Percentiles rank a stretch among this genome's conserved stretches.
Conservation (phyloP, 2,329 filamentous ascomycete species). For the Aspergillus carbonarius region DNA sequence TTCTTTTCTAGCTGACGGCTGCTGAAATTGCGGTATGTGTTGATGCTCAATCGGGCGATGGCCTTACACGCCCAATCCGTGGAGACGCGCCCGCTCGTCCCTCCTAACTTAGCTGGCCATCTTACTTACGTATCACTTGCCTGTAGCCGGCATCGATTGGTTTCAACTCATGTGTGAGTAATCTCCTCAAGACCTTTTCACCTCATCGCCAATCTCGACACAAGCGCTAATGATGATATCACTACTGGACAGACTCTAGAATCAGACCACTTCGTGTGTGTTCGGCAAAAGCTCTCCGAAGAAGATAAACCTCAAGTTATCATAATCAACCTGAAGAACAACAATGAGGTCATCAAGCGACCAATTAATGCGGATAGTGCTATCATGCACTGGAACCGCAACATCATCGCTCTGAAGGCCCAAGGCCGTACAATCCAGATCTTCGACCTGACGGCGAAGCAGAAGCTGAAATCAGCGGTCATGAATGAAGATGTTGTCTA, state of each 20-base stretch:
- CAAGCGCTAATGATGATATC: constrained; percentile 20
- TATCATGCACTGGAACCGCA: constrained; percentile 97
- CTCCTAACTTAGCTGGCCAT: background rate
- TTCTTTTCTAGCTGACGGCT: constrained; percentile 49
- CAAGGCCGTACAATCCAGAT: constrained; percentile 94
- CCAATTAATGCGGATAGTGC: constrained; percentile 99
- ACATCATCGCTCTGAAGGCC: constrained; percentile 95
- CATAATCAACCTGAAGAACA: constrained; percentile 96
- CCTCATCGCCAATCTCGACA: background rate
- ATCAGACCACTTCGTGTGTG: constrained; percentile 94
- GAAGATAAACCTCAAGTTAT: constrained; percentile 87
- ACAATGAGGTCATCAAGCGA: constrained; percentile 89
- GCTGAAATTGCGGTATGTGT: constrained; percentile 55
- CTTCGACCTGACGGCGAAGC: constrained; percentile 89
- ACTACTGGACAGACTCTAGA: constrained; percentile 74
- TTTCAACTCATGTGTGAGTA: constrained; percentile 81
- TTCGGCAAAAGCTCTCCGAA: constrained; percentile 89
- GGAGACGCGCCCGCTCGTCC: constrained; percentile 12
- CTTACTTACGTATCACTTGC: constrained; percentile 27
- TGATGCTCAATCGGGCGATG: constrained; percentile 11
- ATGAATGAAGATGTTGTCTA: constrained; percentile 98
- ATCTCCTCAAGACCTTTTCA: background rate
- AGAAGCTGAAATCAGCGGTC: constrained; percentile 92
- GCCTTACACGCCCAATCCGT: constrained; percentile 6
- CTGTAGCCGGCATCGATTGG: constrained; percentile 69